phyloP scores from a whole-genome alignment of 441 rosid species.

The Viola pubescens region DNA sequence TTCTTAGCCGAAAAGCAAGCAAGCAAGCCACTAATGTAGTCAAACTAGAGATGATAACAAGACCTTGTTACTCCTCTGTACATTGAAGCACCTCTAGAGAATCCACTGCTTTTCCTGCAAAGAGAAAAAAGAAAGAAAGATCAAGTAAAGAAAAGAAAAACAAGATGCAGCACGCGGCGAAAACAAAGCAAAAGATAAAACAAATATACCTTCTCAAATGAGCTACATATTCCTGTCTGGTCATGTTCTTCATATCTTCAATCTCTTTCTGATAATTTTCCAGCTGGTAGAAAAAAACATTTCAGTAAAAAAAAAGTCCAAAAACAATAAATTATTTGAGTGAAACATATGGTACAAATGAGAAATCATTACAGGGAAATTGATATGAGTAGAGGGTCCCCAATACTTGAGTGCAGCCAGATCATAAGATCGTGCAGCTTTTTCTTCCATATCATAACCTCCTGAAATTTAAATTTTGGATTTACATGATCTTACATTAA shows the following conservation, averaged over 20 bases:
- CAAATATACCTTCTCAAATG: constrained; percentile 65
- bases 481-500: constrained; percentile 16
- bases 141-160: not conserved
- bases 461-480: constrained; percentile 42
- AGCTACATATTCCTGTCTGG: constrained; percentile 91
- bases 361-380: constrained; percentile 57
- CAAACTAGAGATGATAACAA: not conserved
- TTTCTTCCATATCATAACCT: constrained; percentile 98
- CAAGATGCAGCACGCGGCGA: not conserved
- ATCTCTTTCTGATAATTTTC: constrained; percentile 66
- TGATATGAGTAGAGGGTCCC: constrained; percentile 97
- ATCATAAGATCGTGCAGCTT: constrained; percentile 98
- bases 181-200: constrained; percentile 1
- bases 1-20: not conserved
- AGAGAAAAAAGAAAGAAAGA: not conserved
- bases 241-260: constrained; percentile 84
- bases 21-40: too few relatives aligned
- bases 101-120: constrained; percentile 91
- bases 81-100: constrained; percentile 96
- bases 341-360: not conserved
- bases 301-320: not conserved
- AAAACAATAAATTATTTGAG: not conserved
- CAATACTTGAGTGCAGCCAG: constrained; percentile 98
- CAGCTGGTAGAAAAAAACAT: constrained; percentile 27
- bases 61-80: constrained; percentile 98